These are phyloP conservation scores for Lasiodiplodia gonubiensis DNA, from an alignment of 2,329 filamentous ascomycete genomes.

Conservation along the genomic window DNA sequence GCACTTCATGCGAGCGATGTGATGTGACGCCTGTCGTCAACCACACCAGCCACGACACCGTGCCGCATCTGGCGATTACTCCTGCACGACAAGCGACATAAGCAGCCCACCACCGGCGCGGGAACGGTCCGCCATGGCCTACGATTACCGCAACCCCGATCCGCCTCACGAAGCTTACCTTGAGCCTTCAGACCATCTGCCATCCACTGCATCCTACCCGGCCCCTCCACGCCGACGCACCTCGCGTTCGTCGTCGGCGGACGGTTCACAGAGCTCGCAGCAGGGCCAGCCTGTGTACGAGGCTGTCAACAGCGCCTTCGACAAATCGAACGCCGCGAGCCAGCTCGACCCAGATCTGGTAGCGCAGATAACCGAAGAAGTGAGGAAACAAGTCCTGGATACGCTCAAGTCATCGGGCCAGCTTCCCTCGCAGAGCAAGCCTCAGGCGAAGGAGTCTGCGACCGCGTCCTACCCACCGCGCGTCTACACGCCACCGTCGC, in stretches of 20 bases:
- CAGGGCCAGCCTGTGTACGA: constrained; percentile 58
- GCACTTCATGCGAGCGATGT: constrained; percentile 20
- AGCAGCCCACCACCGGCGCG: constrained; percentile 16
- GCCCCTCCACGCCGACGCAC: constrained; percentile 30
- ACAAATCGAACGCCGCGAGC: constrained; percentile 55
- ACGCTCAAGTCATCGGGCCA: constrained; percentile 54
- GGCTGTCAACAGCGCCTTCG: constrained; percentile 62
- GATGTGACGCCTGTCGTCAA: constrained; percentile 16
- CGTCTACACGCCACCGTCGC: constrained; percentile 63
- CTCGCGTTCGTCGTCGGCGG: constrained; percentile 42
- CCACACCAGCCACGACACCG: constrained; percentile 17
- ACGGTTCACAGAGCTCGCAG: constrained; percentile 42
- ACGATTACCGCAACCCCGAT: constrained; percentile 47
- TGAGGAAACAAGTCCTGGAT: constrained; percentile 52
- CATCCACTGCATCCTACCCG: constrained; percentile 35
- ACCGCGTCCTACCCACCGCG: constrained; percentile 56
- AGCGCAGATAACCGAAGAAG: constrained; percentile 66
- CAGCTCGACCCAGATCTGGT: constrained; percentile 66
- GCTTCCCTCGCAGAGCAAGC: constrained; percentile 38
- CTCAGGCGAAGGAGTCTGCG: constrained; percentile 47
- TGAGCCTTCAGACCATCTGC: constrained; percentile 34
- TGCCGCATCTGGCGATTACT: constrained; percentile 16
- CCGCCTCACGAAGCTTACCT: constrained; percentile 36
- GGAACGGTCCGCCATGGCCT: constrained; percentile 43
- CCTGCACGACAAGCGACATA: constrained; percentile 25